Evolutionary conservation across 306 rosid species (phyloP), one percentile per base, ranked within the genome.

Genomic region (Vigna radiata): DNA sequence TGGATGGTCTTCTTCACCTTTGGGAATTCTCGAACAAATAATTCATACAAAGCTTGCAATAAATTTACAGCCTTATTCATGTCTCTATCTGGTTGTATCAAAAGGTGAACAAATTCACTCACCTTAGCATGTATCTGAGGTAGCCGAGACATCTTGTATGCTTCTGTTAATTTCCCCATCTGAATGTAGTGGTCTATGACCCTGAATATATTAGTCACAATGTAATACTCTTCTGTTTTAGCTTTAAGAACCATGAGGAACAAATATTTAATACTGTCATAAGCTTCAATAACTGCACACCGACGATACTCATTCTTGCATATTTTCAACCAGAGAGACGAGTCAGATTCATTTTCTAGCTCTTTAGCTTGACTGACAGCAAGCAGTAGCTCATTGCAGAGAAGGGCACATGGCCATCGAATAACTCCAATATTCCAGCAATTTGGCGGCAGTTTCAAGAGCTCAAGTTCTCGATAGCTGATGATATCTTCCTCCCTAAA

Each of bases 401-500:
- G 85, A 74, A 91, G 93, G 81, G 58, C 72, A 84, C 93, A 90
- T 0, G 98, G 98, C 97, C 98, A 94, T 50, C 98, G 97, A 81
- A 94, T 83, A 60, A 94, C 98, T 85, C 88, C 75, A 85, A 94
- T 91, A 72, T 72, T 66, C 98, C 98, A 94, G 79, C 80, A 82
- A 82, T 91, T 94, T 64, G 94, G 97, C 10, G 94, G 89, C 67
- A 94, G 87, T 80, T 88, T 96, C 87, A 94, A 44, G 62, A 91
- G 96, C 85, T 91, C 97, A 2, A 77, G 79, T 77, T 94, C 98
- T 70, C 58, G 66, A 82, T 94, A 94, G 67, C 93, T 90, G 75
- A 94, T 90, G 61, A 91, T 85, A 88, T 94, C 98, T 85, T 94
- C 98, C 88, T 94, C 96, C 93, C 98, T 90, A 83, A 94, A 90